Percentiles rank a stretch among this genome's conserved stretches.
These are phyloP conservation scores for Penicillium olsonii DNA, from an alignment of 2,329 filamentous ascomycete species.

Conservation along the genomic window DNA sequence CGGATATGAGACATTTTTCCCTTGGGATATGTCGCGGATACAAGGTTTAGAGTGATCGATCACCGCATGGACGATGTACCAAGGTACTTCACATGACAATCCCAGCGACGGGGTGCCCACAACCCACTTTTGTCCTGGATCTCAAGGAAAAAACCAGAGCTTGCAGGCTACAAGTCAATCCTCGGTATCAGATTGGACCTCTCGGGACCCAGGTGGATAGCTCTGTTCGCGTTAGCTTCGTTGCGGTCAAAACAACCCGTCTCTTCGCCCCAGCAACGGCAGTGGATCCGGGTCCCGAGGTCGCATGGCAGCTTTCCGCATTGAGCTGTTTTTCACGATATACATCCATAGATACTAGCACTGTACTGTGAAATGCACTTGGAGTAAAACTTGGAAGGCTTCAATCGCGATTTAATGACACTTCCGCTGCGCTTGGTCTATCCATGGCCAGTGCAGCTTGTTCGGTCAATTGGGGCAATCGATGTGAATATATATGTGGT, in stretches of 20 bases:
- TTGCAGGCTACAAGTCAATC: background rate
- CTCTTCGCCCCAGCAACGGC: slow-evolving; percentile 7
- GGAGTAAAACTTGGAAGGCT: too few species aligned
- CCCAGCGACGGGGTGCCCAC: slow-evolving; percentile 14
- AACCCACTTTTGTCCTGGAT: slow-evolving; percentile 16
- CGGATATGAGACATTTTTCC: slow-evolving; percentile 25
- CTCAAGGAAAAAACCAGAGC: background rate
- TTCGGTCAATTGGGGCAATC: too few species aligned
- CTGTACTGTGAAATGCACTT: too few species aligned
- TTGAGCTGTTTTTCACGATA: background rate
- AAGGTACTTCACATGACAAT: slow-evolving; percentile 12
- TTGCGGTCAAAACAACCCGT: slow-evolving; percentile 3
- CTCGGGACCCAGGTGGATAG: background rate
- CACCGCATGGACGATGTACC: slow-evolving; percentile 25
- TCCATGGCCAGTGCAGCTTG: too few species aligned
- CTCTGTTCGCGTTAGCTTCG: background rate
- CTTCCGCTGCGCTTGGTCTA: too few species aligned
- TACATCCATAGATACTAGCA: too few species aligned
- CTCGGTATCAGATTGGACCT: background rate
- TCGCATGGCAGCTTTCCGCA: slow-evolving; percentile 13
- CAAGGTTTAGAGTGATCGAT: slow-evolving; percentile 16
- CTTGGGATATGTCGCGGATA: slow-evolving; percentile 20
- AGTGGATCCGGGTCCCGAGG: slow-evolving; percentile 9
- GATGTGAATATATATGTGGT: too few species aligned
- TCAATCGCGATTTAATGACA: too few species aligned